Evolutionary conservation across 495 filamentous ascomycete species (phyloP).

Genomic region (Talaromyces wortmannii): DNA sequence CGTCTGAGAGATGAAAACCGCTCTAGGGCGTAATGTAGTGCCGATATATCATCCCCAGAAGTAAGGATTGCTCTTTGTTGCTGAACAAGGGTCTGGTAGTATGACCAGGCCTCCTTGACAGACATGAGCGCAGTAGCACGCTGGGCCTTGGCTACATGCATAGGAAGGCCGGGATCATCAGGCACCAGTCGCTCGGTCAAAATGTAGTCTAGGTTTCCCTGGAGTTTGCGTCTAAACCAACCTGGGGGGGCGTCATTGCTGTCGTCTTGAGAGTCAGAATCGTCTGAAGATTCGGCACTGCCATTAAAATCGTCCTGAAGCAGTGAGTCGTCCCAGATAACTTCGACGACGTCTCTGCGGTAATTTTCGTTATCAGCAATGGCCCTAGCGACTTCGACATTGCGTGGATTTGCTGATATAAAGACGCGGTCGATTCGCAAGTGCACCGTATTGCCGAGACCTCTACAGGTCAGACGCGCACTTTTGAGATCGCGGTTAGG

Average conservation of each 20-base stretch:
- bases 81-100: constrained; percentile 11
- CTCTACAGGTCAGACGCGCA: constrained; percentile 13
- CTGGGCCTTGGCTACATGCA: constrained; percentile 6
- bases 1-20: constrained; percentile 16
- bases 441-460: constrained; percentile 7
- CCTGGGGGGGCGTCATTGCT: constrained; percentile 11
- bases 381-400: constrained; percentile 17
- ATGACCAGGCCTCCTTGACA: constrained; percentile 11
- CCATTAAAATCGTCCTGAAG: too few relatives aligned
- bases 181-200: constrained; percentile 5
- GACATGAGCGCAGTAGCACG: constrained; percentile 9
- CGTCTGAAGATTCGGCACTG: not conserved
- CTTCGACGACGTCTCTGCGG: constrained; percentile 12
- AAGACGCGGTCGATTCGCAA: constrained; percentile 16
- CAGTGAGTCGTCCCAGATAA: constrained; percentile 22
- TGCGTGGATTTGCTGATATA: constrained; percentile 15
- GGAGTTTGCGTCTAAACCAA: constrained; percentile 12
- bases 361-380: constrained; percentile 17
- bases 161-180: constrained; percentile 8
- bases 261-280: not conserved
- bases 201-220: constrained; percentile 7
- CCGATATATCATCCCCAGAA: constrained; percentile 11
- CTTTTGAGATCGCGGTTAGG: constrained; percentile 16
- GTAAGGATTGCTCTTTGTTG: constrained; percentile 13
- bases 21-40: constrained; percentile 14